These are phyloP conservation scores for Chloridella minuta DNA, from an alignment of 352 stramenopile genomes.

Conservation along the genomic window DNA sequence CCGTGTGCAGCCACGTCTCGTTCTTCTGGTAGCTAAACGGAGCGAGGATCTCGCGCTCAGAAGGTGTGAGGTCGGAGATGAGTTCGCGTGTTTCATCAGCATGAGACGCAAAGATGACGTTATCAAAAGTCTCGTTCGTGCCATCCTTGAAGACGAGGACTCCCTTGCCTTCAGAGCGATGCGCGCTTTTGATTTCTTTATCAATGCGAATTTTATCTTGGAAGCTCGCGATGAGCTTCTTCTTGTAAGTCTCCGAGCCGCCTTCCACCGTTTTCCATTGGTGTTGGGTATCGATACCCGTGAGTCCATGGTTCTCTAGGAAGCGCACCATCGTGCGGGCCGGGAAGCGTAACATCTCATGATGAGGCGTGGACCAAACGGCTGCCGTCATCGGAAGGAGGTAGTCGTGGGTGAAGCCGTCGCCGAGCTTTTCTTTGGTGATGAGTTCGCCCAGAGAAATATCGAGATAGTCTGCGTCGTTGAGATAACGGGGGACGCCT, in stretches of 20 bases:
- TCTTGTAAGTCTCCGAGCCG: no score
- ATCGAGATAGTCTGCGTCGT: slow-evolving; percentile 13
- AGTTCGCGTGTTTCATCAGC: slow-evolving; percentile 10
- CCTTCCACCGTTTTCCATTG: no score
- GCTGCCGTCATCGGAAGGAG: slow-evolving; percentile 19
- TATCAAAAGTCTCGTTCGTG: slow-evolving; percentile 15
- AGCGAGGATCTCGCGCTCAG: not conserved
- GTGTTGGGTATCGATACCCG: no score
- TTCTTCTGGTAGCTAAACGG: slow-evolving; percentile 16
- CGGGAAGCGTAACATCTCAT: slow-evolving; percentile 18
- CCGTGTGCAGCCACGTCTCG: slow-evolving; percentile 17
- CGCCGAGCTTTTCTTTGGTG: slow-evolving; percentile 12
- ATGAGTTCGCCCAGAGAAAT: slow-evolving; percentile 21
- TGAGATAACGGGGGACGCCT: slow-evolving; percentile 13
- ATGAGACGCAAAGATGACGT: slow-evolving; percentile 18
- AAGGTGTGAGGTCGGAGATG: no score
- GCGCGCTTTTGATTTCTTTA: not conserved
- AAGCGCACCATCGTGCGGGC: slow-evolving; percentile 16
- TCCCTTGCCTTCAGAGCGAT: not conserved
- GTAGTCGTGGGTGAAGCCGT: slow-evolving; percentile 19
- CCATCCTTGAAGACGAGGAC: slow-evolving; percentile 12
- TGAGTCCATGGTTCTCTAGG: slow-evolving; percentile 19
- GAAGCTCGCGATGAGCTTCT: no score
- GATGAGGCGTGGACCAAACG: slow-evolving; percentile 18
- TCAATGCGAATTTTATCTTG: no score